Conservation (phyloP, 306 rosid genomes). For the Sicyos edulis region DNA sequence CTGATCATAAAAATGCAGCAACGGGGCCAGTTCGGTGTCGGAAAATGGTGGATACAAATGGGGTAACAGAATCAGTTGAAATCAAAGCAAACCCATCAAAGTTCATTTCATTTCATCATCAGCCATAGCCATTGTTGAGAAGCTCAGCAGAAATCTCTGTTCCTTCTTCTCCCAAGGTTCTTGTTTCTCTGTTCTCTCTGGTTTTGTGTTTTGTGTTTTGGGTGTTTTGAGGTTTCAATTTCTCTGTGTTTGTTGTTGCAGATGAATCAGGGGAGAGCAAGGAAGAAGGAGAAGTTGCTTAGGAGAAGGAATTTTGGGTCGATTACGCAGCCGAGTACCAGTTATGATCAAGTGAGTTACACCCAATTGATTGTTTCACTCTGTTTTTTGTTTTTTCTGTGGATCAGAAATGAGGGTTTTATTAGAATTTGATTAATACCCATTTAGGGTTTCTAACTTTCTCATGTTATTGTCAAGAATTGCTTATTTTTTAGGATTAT, state of each 20-base stretch:
- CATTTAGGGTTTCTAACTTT: neutral
- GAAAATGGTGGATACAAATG: neutral
- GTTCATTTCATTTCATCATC: slow-evolving; percentile 3
- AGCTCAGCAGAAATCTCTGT: neutral
- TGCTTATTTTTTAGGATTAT: neutral
- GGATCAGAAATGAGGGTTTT: too few species aligned
- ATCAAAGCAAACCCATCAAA: neutral
- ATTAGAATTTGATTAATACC: neutral
- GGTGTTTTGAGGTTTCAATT: neutral
- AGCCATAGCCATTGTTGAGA: slow-evolving; percentile 1
- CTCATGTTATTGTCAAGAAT: too few species aligned
- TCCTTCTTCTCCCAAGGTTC: neutral
- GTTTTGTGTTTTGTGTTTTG: neutral
- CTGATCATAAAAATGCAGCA: neutral
- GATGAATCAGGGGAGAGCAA: slow-evolving; percentile 3
- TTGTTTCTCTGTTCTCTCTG: neutral
- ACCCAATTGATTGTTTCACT: neutral
- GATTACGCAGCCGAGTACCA: neutral
- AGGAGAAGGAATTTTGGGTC: slow-evolving; percentile 8
- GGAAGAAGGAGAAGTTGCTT: slow-evolving; percentile 13
- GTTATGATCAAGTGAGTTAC: slow-evolving; percentile 15
- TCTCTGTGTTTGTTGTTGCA: neutral
- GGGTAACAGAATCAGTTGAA: neutral
- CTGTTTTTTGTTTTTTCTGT: neutral
- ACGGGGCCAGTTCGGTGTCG: neutral